Evolutionary conservation across 495 filamentous ascomycete species (phyloP).

Genomic region (Penicillium paxilli): DNA sequence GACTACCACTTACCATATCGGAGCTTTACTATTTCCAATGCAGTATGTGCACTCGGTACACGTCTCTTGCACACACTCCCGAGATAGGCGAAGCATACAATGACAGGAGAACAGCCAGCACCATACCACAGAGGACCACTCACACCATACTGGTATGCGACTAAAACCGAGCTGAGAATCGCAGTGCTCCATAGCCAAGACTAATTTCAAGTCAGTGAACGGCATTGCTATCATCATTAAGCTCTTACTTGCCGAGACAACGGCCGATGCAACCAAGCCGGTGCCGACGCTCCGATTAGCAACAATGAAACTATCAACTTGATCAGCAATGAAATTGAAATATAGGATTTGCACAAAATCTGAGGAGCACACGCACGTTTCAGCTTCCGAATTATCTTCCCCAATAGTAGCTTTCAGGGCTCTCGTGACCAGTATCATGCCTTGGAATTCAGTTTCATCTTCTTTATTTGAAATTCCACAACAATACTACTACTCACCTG

Average conservation of each 20-base stretch:
- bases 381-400: conserved; percentile 64
- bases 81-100: conserved; percentile 50
- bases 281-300: conserved; percentile 21
- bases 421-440: conserved; percentile 81
- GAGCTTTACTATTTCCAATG: conserved; percentile 71
- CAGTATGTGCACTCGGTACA: conserved; percentile 84
- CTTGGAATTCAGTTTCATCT: conserved; percentile 30
- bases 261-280: conserved; percentile 88
- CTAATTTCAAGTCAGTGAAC: conserved; percentile 47
- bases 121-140: conserved; percentile 91
- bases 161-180: conserved; percentile 69
- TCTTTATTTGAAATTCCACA: neutral
- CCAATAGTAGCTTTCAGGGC: conserved; percentile 60
- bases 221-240: neutral
- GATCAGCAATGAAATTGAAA: neutral
- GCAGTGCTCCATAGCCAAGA: conserved; percentile 77
- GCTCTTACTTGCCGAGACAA: conserved; percentile 48
- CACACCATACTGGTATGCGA: conserved; percentile 91
- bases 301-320: neutral
- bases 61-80: conserved; percentile 91
- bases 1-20: conserved; percentile 66
- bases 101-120: neutral
- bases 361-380: conserved; percentile 93
- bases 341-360: conserved; percentile 29
- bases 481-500: neutral